phyloP scores from a whole-genome alignment of 2,329 filamentous ascomycete species.

The Nigrospora oryzae region DNA sequence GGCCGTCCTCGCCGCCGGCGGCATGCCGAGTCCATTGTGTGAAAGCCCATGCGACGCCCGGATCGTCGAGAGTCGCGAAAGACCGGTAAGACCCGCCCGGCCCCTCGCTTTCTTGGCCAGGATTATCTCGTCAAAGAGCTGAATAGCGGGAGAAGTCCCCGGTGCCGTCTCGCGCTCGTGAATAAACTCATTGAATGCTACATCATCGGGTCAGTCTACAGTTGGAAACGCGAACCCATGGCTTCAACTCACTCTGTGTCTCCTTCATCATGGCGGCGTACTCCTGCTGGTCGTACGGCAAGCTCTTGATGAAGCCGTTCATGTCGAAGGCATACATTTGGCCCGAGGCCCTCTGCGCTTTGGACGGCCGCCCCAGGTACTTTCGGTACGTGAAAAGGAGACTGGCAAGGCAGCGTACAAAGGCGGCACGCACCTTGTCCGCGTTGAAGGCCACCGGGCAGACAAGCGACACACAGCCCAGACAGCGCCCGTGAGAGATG shows the following conservation, averaged over 20 bases:
- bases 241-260: constrained; percentile 47
- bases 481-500: constrained; percentile 48
- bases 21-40: constrained; percentile 26
- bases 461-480: constrained; percentile 55
- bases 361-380: constrained; percentile 48
- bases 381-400: constrained; percentile 60
- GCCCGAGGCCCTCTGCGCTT: constrained; percentile 51
- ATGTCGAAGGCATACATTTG: constrained; percentile 58
- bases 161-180: constrained; percentile 66
- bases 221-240: too few species aligned
- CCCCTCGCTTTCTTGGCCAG: constrained; percentile 66
- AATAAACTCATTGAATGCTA: constrained; percentile 75
- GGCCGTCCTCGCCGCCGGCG: constrained; percentile 22
- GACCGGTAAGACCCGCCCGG: constrained; percentile 55
- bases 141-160: constrained; percentile 55
- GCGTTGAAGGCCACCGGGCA: constrained; percentile 54
- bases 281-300: constrained; percentile 58
- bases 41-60: constrained; percentile 46
- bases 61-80: constrained; percentile 53
- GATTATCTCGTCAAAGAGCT: constrained; percentile 78
- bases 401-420: constrained; percentile 58
- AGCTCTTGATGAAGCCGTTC: constrained; percentile 55
- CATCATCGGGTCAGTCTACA: not conserved
- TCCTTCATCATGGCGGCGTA: constrained; percentile 57
- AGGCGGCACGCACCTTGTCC: constrained; percentile 54